Base-by-base conservation (phyloP, 2,329 filamentous ascomycete species). In the Penicillium griseofulvum region DNA sequence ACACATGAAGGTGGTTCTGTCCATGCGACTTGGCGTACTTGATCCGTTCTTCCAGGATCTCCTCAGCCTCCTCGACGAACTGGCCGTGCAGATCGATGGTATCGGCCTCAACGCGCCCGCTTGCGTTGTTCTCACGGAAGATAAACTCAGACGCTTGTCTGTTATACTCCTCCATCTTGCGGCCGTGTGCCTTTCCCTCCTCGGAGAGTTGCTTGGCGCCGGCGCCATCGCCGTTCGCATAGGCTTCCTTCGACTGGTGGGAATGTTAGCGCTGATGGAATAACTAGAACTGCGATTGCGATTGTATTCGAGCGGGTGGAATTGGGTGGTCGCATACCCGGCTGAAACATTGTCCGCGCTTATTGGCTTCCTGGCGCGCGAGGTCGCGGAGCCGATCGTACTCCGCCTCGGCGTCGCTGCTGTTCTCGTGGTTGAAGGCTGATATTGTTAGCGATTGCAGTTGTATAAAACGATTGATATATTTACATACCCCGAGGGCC, bases 31-130 rank as follows among this genome's bases (percentile, higher is more conserved):
- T 84, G 55, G 91, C 91, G 63, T 89, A 87, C 63, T 85, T 84
- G 68, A 99, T 96, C 63, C 94, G 83, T 74, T 90, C 81, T 76
- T 93, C 90, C 22, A 97, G 79, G 54, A 97, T 94, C 61, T 90
- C 84, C 78, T 96, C 91, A 5, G 94, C 94, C 78, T 97, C 94
- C 71, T 96, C 90, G 56, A 96, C 92, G 68, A 88, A 97, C 70
- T 95, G 89, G 3, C 94, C 94, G 73, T 99, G 94, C 45, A 99
- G 81, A 76, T 99, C 94, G 65, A 99, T 92, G 9, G 89, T 91
- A 74, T 97, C 93, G 38, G 80, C 80, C 16, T 84, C 82, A 10
- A 96, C 88, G 58, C 88, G 85, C 17, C 85, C 89, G 3, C 80
- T 74, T 19, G 89, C 87, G 71, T 97, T 97, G 79, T 97, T 97